Conservation (phyloP, 805 yeast species). For the Saccharomycopsis malanga region DNA sequence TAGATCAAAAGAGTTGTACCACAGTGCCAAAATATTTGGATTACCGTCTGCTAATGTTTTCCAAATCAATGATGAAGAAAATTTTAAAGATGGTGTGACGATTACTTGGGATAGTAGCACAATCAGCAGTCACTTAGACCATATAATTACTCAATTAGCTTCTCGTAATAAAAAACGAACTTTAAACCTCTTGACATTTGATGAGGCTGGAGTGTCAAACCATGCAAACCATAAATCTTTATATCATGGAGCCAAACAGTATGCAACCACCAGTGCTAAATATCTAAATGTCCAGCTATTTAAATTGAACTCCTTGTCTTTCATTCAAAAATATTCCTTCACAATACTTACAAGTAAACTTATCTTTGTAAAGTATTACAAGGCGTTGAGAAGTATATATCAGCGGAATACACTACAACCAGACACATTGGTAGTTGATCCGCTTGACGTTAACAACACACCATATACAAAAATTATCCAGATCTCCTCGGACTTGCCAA, state of each 20-base stretch:
- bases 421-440: not conserved
- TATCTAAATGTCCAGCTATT: constrained; percentile 22
- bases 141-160: not conserved
- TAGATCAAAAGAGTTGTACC: constrained; percentile 52
- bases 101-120: constrained; percentile 50
- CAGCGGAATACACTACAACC: not conserved
- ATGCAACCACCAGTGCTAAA: constrained; percentile 10
- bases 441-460: not conserved
- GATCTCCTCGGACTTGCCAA: constrained; percentile 29
- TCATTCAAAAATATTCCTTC: constrained; percentile 24
- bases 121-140: constrained; percentile 30
- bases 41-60: constrained; percentile 35
- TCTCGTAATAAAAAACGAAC: not conserved
- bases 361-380: not conserved
- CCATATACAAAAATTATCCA: not conserved
- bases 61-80: constrained; percentile 40
- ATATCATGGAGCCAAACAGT: constrained; percentile 38
- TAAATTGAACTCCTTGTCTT: constrained; percentile 30
- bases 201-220: constrained; percentile 69
- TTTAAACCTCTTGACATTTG: constrained; percentile 63
- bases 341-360: constrained; percentile 10
- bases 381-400: constrained; percentile 1
- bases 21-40: constrained; percentile 51
- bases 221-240: constrained; percentile 83
- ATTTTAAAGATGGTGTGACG: constrained; percentile 62